Conservation (phyloP, 2,329 filamentous ascomycete genomes). For the Aspergillus neoniger region DNA sequence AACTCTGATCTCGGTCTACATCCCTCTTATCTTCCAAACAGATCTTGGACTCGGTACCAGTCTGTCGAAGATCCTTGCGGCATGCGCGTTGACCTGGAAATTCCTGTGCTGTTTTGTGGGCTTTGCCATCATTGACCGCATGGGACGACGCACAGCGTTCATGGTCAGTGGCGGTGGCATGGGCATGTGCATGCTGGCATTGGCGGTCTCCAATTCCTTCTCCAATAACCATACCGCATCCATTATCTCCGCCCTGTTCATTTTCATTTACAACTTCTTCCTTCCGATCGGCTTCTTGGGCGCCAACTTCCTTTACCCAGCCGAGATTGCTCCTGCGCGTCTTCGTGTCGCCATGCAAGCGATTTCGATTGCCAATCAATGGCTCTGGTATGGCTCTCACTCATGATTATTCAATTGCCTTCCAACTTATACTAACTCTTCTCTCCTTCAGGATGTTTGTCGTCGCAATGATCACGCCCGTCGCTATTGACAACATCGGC, state of each 20-base stretch:
- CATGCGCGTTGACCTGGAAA: conserved; percentile 22
- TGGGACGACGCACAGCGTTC: conserved; percentile 22
- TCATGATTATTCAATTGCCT: background rate
- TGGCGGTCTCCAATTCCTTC: conserved; percentile 22
- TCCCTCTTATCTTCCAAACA: conserved; percentile 19
- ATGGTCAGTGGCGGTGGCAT: conserved; percentile 23
- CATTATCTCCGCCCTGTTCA: conserved; percentile 17
- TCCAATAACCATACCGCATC: conserved; percentile 8
- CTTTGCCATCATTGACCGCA: conserved; percentile 20
- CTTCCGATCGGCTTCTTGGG: conserved; percentile 25
- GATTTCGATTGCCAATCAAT: conserved; percentile 18
- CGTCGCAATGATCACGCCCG: conserved; percentile 24
- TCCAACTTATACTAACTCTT: background rate
- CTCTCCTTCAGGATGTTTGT: conserved; percentile 20
- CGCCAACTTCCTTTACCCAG: conserved; percentile 23
- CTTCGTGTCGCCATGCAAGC: conserved; percentile 23
- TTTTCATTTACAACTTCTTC: conserved; percentile 26
- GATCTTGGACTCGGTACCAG: conserved; percentile 12
- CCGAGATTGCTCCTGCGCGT: conserved; percentile 22
- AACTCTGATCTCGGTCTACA: conserved; percentile 47
- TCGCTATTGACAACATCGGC: conserved; percentile 21
- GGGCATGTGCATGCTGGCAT: conserved; percentile 18
- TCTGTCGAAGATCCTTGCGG: conserved; percentile 18
- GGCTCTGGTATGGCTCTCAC: conserved; percentile 16
- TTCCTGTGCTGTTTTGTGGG: conserved; percentile 19